phyloP scores from a whole-genome alignment of 2,329 filamentous ascomycete genomes.

The Colletotrichum karsti region DNA sequence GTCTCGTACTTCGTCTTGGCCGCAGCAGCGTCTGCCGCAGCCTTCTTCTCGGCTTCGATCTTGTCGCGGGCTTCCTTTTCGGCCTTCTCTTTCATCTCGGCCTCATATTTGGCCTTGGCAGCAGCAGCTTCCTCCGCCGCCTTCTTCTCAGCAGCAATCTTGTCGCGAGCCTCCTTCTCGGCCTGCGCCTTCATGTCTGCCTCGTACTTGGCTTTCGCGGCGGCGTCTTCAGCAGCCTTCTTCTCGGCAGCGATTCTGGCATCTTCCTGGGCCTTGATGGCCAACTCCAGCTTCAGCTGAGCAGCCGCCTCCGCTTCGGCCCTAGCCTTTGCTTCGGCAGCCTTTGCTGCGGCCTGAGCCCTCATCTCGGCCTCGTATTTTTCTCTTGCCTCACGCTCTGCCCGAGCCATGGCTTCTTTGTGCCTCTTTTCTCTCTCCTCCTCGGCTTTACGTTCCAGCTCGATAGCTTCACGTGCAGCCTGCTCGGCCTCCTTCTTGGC shows the following conservation, averaged over 20 bases:
- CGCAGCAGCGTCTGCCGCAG: constrained; percentile 33
- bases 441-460: constrained; percentile 52
- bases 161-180: constrained; percentile 35
- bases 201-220: constrained; percentile 34
- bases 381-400: constrained; percentile 41
- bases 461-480: constrained; percentile 52
- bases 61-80: constrained; percentile 35
- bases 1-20: constrained; percentile 34
- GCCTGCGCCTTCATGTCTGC: constrained; percentile 44
- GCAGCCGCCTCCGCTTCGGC: constrained; percentile 51
- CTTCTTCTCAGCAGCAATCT: constrained; percentile 42
- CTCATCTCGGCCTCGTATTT: constrained; percentile 51
- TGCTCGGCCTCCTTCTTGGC: constrained; percentile 56
- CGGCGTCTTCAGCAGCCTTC: constrained; percentile 36
- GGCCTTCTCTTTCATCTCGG: constrained; percentile 44
- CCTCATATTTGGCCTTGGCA: constrained; percentile 34
- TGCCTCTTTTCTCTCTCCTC: constrained; percentile 52
- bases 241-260: constrained; percentile 50
- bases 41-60: constrained; percentile 42
- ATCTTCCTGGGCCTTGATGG: constrained; percentile 46
- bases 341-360: constrained; percentile 52
- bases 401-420: constrained; percentile 42
- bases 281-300: constrained; percentile 39
- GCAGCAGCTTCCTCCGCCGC: constrained; percentile 33
- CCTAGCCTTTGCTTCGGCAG: constrained; percentile 45